These are phyloP conservation scores for Wickerhamomyces ciferrii DNA, from an alignment of 805 yeast genomes.

Conservation along the genomic window DNA sequence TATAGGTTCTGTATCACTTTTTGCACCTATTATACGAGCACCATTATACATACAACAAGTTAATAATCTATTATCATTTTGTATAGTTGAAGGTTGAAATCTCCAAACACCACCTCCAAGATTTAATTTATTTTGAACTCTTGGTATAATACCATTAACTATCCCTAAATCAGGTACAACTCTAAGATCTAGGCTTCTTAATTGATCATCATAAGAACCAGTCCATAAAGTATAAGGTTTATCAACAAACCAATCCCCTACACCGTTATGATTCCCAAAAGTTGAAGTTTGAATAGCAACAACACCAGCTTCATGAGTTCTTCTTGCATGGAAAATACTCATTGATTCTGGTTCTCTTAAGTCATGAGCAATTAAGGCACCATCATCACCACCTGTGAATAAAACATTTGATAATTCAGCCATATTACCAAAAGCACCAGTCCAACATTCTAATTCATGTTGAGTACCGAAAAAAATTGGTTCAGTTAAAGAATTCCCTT, in stretches of 20 bases:
- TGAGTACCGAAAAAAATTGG: conserved; percentile 24
- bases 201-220: conserved; percentile 86
- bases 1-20: conserved; percentile 15
- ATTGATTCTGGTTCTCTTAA: conserved; percentile 29
- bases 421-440: conserved; percentile 60
- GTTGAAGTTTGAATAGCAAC: conserved; percentile 67
- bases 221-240: conserved; percentile 61
- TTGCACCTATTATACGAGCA: conserved; percentile 57
- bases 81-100: conserved; percentile 54
- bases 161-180: conserved; percentile 35
- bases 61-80: conserved; percentile 43
- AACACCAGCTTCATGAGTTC: conserved; percentile 88
- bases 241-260: conserved; percentile 34
- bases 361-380: conserved; percentile 71
- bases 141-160: conserved; percentile 49
- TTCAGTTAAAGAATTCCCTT: conserved; percentile 8
- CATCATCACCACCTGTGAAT: conserved; percentile 91
- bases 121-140: conserved; percentile 35
- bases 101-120: conserved; percentile 97
- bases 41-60: conserved; percentile 97
- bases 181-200: conserved; percentile 67
- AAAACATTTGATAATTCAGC: conserved; percentile 51
- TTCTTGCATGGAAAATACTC: conserved; percentile 30
- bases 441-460: conserved; percentile 88
- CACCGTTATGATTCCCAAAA: conserved; percentile 27